A percentile compares a stretch with the other conserved stretches of the same genome.
These are phyloP conservation scores for Calendula officinalis DNA, from an alignment of 129 eudicot genomes.

Conservation along the genomic window DNA sequence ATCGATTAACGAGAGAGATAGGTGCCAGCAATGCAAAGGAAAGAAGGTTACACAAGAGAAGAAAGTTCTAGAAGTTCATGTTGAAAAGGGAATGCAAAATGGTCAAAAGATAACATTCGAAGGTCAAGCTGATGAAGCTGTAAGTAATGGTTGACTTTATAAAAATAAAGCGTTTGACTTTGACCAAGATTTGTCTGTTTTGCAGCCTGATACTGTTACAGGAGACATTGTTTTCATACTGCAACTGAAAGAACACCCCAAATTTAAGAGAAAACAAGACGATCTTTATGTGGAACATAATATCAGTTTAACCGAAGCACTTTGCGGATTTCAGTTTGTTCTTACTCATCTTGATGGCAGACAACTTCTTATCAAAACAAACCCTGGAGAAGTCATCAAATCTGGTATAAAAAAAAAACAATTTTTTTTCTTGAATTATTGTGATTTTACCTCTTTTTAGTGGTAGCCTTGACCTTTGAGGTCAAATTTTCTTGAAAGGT, in stretches of 20 bases:
- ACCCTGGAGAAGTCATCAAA: conserved; percentile 76
- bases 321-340: conserved; percentile 68
- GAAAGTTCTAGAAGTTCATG: conserved; percentile 62
- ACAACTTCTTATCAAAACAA: conserved; percentile 61
- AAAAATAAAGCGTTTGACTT: conserved; percentile 23
- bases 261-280: conserved; percentile 58
- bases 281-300: conserved; percentile 68
- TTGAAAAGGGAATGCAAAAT: conserved; percentile 80
- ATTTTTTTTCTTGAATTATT: neutral
- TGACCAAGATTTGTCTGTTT: conserved; percentile 14
- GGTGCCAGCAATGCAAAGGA: conserved; percentile 79
- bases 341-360: conserved; percentile 76
- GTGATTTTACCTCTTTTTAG: neutral
- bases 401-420: conserved; percentile 43
- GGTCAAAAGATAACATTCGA: conserved; percentile 60
- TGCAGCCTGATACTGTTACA: conserved; percentile 76
- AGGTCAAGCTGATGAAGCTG: conserved; percentile 86
- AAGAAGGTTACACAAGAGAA: conserved; percentile 64
- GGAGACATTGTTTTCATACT: conserved; percentile 57
- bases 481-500: neutral
- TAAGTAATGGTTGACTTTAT: conserved; percentile 28
- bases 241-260: conserved; percentile 65
- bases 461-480: neutral
- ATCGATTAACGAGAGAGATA: conserved; percentile 58
- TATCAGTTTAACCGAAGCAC: conserved; percentile 57